Percentiles rank a stretch among this genome's conserved stretches.
These are phyloP conservation scores for Penstemon davidsonii DNA, from an alignment of 257 asterid genomes.

Conservation along the genomic window DNA sequence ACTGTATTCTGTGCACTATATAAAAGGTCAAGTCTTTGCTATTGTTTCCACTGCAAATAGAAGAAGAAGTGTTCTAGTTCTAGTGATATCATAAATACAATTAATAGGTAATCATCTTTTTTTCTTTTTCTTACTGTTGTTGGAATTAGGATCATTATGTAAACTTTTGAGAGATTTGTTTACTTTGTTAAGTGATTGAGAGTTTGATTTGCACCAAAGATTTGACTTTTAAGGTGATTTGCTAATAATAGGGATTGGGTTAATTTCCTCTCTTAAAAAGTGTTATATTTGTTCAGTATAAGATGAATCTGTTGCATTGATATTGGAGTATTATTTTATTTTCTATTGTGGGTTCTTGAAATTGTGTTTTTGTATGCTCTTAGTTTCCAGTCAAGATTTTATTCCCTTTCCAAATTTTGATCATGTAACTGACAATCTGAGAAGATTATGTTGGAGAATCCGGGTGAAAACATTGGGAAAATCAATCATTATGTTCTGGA, in stretches of 20 bases:
- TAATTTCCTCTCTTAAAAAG: neutral
- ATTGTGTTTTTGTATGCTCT: conserved; percentile 2
- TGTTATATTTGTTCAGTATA: neutral
- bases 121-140: neutral
- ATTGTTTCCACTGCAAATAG: conserved; percentile 13
- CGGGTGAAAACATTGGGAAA: neutral
- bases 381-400: conserved; percentile 4
- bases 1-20: conserved; percentile 33
- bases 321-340: neutral
- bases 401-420: neutral
- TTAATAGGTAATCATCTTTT: conserved; percentile 29
- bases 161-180: neutral
- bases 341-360: neutral
- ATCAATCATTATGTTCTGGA: conserved; percentile 4
- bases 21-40: conserved; percentile 34
- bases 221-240: conserved; percentile 4
- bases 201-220: conserved; percentile 13
- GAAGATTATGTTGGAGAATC: conserved; percentile 14
- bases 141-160: conserved; percentile 15
- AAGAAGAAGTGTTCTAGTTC: conserved; percentile 26
- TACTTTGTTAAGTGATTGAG: conserved; percentile 12
- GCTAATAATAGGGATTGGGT: conserved; percentile 14
- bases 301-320: conserved; percentile 24
- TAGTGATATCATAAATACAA: neutral
- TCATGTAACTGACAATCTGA: neutral